Percentiles rank a stretch among this genome's conserved stretches.
phyloP scores from a whole-genome alignment of 371 early-diverging fungal genomes.

The Cokeromyces recurvatus region DNA sequence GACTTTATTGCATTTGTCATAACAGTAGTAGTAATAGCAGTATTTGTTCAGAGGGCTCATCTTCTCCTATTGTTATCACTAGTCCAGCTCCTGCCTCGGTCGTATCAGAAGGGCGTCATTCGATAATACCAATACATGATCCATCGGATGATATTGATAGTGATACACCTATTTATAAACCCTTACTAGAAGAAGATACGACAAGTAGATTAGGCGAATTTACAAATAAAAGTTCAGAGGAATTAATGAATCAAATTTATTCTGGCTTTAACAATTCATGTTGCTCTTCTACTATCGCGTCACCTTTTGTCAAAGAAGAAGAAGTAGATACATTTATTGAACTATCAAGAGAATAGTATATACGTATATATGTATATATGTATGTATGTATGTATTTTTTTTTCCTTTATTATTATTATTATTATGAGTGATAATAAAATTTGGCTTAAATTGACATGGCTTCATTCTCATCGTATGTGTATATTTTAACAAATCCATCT shows the following conservation, averaged over 20 bases:
- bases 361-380: too few species aligned
- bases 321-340: constrained; percentile 6
- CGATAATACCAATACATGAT: constrained; percentile 41
- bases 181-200: constrained; percentile 21
- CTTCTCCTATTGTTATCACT: too few species aligned
- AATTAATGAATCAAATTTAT: constrained; percentile 42
- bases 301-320: constrained; percentile 4
- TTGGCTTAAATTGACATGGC: too few species aligned
- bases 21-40: background rate
- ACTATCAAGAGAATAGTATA: constrained; percentile 1
- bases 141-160: constrained; percentile 45
- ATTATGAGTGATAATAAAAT: too few species aligned
- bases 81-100: too few species aligned
- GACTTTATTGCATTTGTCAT: constrained; percentile 19
- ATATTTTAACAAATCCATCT: constrained; percentile 39
- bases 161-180: constrained; percentile 44
- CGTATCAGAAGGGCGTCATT: constrained; percentile 7
- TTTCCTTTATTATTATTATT: too few species aligned
- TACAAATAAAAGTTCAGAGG: constrained; percentile 37
- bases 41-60: background rate
- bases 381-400: too few species aligned
- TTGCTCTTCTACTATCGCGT: background rate
- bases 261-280: constrained; percentile 19
- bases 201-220: constrained; percentile 30
- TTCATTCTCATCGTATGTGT: constrained; percentile 24